These are phyloP conservation scores for Hypoxylon rubiginosum DNA, from an alignment of 2,329 filamentous ascomycete species.

Conservation along the genomic window DNA sequence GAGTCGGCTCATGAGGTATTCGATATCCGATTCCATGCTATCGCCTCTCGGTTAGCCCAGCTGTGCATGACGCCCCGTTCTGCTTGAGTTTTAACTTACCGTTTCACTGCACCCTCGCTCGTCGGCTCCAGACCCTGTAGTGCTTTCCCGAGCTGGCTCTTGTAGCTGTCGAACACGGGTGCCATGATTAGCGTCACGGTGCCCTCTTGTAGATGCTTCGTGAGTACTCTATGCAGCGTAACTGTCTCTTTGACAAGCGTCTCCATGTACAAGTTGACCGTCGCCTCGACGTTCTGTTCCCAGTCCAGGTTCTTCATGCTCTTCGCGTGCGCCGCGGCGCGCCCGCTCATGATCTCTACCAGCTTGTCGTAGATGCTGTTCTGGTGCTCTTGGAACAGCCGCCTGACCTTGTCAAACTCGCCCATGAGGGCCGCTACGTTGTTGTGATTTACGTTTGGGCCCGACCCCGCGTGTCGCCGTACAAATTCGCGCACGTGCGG, in stretches of 20 bases:
- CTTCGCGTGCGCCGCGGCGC: conserved; percentile 80
- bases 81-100: conserved; percentile 64
- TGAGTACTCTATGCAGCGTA: conserved; percentile 85
- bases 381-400: conserved; percentile 89
- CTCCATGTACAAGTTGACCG: conserved; percentile 83
- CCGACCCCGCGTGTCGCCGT: conserved; percentile 76
- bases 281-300: conserved; percentile 66
- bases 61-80: background rate
- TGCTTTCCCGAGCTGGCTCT: conserved; percentile 80
- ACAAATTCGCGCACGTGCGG: conserved; percentile 94
- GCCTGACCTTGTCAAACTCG: conserved; percentile 90
- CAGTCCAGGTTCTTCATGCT: conserved; percentile 82
- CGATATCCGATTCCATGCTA: conserved; percentile 82
- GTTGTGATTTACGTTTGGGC: conserved; percentile 56
- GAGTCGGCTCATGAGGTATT: conserved; percentile 78
- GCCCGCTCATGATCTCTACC: conserved; percentile 89
- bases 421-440: conserved; percentile 73
- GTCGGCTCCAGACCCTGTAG: conserved; percentile 75
- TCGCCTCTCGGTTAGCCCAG: conserved; percentile 18
- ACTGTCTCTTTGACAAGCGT: conserved; percentile 87
- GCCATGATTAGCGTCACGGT: conserved; percentile 87
- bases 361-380: conserved; percentile 92
- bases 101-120: conserved; percentile 76
- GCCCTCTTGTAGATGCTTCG: conserved; percentile 82
- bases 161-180: conserved; percentile 86